phyloP scores from a whole-genome alignment of 306 rosid genomes.

The Rosa chinensis region DNA sequence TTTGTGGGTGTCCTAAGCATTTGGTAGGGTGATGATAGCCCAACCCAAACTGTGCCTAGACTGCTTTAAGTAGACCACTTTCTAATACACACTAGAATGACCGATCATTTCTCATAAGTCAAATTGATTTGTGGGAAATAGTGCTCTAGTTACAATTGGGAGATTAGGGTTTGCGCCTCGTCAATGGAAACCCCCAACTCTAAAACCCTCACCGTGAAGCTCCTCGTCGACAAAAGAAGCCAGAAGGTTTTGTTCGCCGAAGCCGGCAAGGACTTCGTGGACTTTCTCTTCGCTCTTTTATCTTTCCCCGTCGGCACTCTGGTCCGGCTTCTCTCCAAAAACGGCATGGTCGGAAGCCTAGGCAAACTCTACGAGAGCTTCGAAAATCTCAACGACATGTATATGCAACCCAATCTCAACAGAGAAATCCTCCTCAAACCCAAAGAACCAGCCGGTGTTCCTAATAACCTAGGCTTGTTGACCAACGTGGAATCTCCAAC shows the following conservation, averaged over 20 bases:
- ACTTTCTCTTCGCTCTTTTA: conserved; percentile 38
- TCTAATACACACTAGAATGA: not conserved
- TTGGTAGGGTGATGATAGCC: too few relatives aligned
- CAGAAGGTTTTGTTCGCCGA: conserved; percentile 1
- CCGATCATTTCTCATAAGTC: too few relatives aligned
- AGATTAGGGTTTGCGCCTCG: not conserved
- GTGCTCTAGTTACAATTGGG: not conserved
- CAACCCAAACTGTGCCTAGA: too few relatives aligned
- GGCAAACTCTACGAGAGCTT: conserved; percentile 23
- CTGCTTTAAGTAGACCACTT: too few relatives aligned
- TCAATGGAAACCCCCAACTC: not conserved
- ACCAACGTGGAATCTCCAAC: not conserved
- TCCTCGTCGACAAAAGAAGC: not conserved
- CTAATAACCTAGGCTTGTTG: not conserved
- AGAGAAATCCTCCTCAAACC: conserved; percentile 14
- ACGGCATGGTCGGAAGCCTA: conserved; percentile 12
- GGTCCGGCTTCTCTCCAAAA: conserved; percentile 15
- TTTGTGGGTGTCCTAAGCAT: too few relatives aligned
- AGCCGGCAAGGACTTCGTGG: conserved; percentile 37
- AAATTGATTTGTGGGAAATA: too few relatives aligned
- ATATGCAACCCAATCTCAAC: not conserved
- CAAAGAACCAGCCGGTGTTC: not conserved
- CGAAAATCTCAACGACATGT: conserved; percentile 11
- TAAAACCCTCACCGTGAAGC: not conserved
- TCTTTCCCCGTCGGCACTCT: conserved; percentile 27